A percentile compares a stretch with the other conserved stretches of the same genome.
Conservation (phyloP, 2,329 filamentous ascomycete genomes). For the Plenodomus tracheiphilus region DNA sequence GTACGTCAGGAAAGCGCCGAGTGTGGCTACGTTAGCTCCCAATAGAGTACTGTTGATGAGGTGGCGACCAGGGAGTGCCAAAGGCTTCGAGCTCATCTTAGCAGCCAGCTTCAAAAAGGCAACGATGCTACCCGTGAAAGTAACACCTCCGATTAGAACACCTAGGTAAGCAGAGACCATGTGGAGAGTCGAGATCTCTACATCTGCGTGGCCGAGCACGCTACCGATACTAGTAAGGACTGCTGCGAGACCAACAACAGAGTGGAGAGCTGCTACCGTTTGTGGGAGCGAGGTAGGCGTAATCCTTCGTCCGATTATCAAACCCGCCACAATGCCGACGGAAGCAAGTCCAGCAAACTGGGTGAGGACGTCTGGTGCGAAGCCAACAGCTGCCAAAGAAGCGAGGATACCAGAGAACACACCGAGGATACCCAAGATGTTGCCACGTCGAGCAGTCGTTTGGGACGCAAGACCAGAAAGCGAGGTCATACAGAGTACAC, state of each 20-base stretch:
- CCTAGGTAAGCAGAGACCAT: constrained; percentile 85
- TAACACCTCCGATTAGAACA: constrained; percentile 82
- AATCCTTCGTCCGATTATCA: constrained; percentile 81
- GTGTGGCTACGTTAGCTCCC: constrained; percentile 76
- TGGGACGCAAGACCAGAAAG: constrained; percentile 82
- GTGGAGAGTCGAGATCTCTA: constrained; percentile 72
- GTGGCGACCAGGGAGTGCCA: constrained; percentile 73
- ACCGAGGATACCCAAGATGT: constrained; percentile 83
- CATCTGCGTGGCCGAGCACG: constrained; percentile 73
- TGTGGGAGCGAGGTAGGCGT: constrained; percentile 87
- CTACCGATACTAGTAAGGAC: constrained; percentile 88
- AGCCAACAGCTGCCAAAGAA: constrained; percentile 79
- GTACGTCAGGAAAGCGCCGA: constrained; percentile 82
- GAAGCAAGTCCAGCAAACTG: constrained; percentile 80
- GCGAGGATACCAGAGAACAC: constrained; percentile 82
- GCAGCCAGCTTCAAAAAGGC: constrained; percentile 87
- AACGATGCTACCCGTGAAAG: constrained; percentile 88
- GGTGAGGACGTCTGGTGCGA: constrained; percentile 74
- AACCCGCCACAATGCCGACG: constrained; percentile 68
- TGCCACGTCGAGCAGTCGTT: constrained; percentile 79
- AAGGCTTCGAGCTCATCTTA: constrained; percentile 77
- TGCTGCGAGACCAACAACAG: constrained; percentile 85
- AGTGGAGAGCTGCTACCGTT: constrained; percentile 86
- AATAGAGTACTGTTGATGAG: constrained; percentile 74
- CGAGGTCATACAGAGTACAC: constrained; percentile 78